Evolutionary conservation across 2,329 filamentous ascomycete species (phyloP).

Genomic region (Fusarium denticulatum): DNA sequence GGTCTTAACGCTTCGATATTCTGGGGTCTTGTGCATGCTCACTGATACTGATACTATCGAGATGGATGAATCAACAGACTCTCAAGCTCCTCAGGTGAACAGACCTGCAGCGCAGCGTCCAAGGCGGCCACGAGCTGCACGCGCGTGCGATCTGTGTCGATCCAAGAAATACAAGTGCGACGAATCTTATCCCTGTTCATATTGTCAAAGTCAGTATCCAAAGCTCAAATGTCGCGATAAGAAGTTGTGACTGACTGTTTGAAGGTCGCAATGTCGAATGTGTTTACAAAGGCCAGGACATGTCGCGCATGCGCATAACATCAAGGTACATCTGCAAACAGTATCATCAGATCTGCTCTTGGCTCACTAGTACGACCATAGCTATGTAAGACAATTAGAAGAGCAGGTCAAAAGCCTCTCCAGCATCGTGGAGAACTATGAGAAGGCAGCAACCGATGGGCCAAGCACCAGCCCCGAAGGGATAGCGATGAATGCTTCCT

Average conservation of each 20-base stretch:
- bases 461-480: background rate
- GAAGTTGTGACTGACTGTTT: background rate
- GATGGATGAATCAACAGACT: background rate
- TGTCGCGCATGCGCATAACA: background rate
- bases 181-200: background rate
- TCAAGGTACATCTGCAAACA: background rate
- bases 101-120: background rate
- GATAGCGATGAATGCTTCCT: background rate
- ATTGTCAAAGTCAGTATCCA: background rate
- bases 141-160: background rate
- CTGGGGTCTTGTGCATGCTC: background rate
- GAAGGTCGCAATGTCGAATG: background rate
- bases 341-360: too few species aligned
- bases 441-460: background rate
- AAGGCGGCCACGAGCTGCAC: background rate
- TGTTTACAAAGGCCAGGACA: background rate
- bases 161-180: background rate
- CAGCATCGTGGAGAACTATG: background rate
- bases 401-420: background rate
- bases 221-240: background rate
- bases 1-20: background rate
- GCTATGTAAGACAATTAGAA: background rate
- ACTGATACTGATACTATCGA: background rate
- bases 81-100: fast-evolving
- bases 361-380: background rate